Base-by-base conservation (phyloP, 2,329 filamentous ascomycete genomes). In the Stagonosporopsis tanaceti region DNA sequence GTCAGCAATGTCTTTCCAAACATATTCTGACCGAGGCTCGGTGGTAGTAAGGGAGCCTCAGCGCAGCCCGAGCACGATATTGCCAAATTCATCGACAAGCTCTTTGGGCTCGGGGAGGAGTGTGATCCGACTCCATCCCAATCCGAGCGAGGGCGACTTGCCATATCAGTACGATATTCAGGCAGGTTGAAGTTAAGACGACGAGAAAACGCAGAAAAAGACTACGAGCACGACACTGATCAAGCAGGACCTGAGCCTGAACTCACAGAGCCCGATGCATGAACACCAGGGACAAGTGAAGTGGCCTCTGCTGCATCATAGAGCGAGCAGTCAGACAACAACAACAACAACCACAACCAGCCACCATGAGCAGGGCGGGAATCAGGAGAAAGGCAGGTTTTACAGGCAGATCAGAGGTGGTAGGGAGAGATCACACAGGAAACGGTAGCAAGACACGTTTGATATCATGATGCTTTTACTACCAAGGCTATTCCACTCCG, bases 381-480 rank as follows among this genome's bases (percentile, higher is more conserved):
- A 27, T 24, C 34, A 14, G 11, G 15, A 17, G 3, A 22, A n/a
- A 38, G 8, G 34, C 9, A 28, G 9, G n/a, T 28, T 17, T 12
- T 12, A 17, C 8, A 3, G 6, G 8, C 15, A 27, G 25, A 8
- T 8, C 25, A 27, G 25, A 8, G 8, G 5, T 6, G 25, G 22
- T n/a, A 22, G 41, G 20, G 8, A 20, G 11, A 30, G 27, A 22
- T 56, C 53, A 50, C 53, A 12, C 12, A 37, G 14, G 5, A 28
- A 4, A 17, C 15, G 34, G 22, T 24, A 20, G 37, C 14, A 47
- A 17, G 14, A 38, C 14, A 40, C 41, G 28, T 59, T 65, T 68
- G 38, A 61, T 71, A 71, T 71, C 67, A 57, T 73, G 62, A 63
- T 71, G 53, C 62, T 62, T 71, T 72, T 73, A 58, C 66, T 72